Evolutionary conservation across 2,329 filamentous ascomycete species (phyloP).

Genomic region (Talaromyces rugulosus): DNA sequence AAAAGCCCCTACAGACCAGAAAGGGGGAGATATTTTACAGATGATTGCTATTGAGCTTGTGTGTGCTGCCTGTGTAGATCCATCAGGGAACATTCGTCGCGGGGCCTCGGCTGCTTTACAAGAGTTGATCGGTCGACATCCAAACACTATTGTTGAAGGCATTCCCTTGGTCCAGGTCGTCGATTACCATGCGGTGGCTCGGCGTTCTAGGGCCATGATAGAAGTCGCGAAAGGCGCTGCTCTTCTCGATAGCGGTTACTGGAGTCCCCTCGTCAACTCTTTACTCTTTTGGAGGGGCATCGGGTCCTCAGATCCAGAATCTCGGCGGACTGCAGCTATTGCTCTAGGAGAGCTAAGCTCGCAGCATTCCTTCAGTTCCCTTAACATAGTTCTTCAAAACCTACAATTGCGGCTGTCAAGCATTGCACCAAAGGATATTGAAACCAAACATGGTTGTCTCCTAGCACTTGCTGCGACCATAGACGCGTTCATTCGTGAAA

Average conservation of each 20-base stretch:
- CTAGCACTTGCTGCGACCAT: slow-evolving; percentile 37
- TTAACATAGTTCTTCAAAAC: slow-evolving; percentile 29
- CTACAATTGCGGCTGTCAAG: slow-evolving; percentile 30
- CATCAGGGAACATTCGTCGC: slow-evolving; percentile 86
- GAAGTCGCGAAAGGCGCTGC: slow-evolving; percentile 70
- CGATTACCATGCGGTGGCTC: slow-evolving; percentile 88
- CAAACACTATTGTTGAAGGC: slow-evolving; percentile 74
- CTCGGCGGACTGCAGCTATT: slow-evolving; percentile 66
- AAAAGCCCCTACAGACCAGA: slow-evolving; percentile 24
- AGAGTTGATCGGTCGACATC: slow-evolving; percentile 88
- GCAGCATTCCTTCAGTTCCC: slow-evolving; percentile 27
- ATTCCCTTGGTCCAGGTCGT: slow-evolving; percentile 84
- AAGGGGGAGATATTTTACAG: slow-evolving; percentile 57
- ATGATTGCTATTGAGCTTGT: slow-evolving; percentile 77
- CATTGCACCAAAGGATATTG: slow-evolving; percentile 37
- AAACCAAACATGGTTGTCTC: slow-evolving; percentile 42
- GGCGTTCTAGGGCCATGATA: slow-evolving; percentile 75
- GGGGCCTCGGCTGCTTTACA: slow-evolving; percentile 91
- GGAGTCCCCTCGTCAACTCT: slow-evolving; percentile 64
- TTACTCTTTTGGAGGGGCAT: slow-evolving; percentile 83
- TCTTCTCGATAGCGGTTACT: slow-evolving; percentile 60
- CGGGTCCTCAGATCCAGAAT: slow-evolving; percentile 70
- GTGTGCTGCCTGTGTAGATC: slow-evolving; percentile 77
- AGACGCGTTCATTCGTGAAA: slow-evolving; percentile 9
- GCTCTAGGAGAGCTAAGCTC: slow-evolving; percentile 57